Evolutionary conservation across 2,329 filamentous ascomycete species (phyloP).

Genomic region (Zalaria obscura): DNA sequence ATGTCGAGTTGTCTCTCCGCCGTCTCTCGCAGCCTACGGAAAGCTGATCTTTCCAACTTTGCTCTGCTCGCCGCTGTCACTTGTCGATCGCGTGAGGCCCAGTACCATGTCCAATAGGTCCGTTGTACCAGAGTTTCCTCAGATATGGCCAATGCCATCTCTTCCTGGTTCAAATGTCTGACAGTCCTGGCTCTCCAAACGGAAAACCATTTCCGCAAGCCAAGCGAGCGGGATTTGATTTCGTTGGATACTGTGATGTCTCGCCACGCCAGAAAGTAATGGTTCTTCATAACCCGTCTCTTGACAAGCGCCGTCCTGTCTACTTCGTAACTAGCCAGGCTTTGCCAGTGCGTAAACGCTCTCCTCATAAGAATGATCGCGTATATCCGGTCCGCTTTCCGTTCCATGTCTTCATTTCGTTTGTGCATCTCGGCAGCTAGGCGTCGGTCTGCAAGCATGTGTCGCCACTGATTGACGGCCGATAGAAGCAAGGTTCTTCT

Average conservation of each 20-base stretch:
- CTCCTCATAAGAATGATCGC: slow-evolving; percentile 51
- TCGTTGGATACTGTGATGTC: slow-evolving; percentile 50
- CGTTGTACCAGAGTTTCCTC: slow-evolving; percentile 19
- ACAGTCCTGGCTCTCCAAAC: slow-evolving; percentile 35
- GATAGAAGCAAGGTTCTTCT: slow-evolving; percentile 35
- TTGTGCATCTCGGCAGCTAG: slow-evolving; percentile 32
- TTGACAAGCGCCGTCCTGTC: slow-evolving; percentile 54
- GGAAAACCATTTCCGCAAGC: slow-evolving; percentile 38
- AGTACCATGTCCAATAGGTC: slow-evolving; percentile 22
- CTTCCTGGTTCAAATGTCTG: slow-evolving; percentile 20
- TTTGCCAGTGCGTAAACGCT: slow-evolving; percentile 56
- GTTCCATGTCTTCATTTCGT: slow-evolving; percentile 43
- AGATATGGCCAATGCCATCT: slow-evolving; percentile 16
- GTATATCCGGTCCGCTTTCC: slow-evolving; percentile 44
- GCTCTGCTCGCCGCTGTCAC: not conserved
- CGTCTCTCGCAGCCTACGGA: slow-evolving; percentile 4
- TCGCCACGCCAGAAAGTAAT: slow-evolving; percentile 56
- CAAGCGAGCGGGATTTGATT: slow-evolving; percentile 36
- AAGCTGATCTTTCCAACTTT: slow-evolving; percentile 8
- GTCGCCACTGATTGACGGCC: slow-evolving; percentile 37
- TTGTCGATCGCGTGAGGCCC: slow-evolving; percentile 11
- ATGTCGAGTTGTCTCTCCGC: not conserved
- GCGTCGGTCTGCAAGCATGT: slow-evolving; percentile 23
- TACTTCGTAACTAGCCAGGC: slow-evolving; percentile 48
- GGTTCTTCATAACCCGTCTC: slow-evolving; percentile 53